Base-by-base conservation (phyloP, 2,329 filamentous ascomycete genomes). In the Ceratocystis huliohia region DNA sequence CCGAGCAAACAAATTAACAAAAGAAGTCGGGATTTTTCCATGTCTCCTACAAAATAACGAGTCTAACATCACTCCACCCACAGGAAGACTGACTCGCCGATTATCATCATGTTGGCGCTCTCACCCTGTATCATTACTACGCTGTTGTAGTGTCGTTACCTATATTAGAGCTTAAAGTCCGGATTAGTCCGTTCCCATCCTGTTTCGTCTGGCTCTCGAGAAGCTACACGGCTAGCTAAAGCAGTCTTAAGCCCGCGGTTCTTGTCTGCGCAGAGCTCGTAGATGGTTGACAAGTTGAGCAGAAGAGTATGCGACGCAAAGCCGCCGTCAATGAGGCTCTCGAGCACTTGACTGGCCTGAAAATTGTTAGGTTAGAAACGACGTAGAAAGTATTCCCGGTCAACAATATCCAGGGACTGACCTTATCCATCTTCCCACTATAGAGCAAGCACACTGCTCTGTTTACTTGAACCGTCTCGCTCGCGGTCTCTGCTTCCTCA, bases 231-330 rank as follows among this genome's bases (percentile, higher is more conserved):
- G 71, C 91, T 88, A 1, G 88, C 86, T 20, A 97, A 78, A 30
- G 78, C 79, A 37, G 83, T 75, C 79, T 97, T 97, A 71, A 88
- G 75, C 13, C 81, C 81, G 62, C 83, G 79, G 53, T 89, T 84
- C 69, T 83, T 82, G 71, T 97, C 92, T 0, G 89, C 92, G 73
- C 89, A 94, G 6, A 97, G 81, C 75, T 97, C 94, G 73, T 96
- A 97, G 71, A 96, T 84, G 0, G 93, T 97, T 10, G 87, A 85
- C 13, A 99, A 76, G 73, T 97, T 97, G 76, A 96, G 96, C 0
- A 95, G 83, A 1, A 96, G 77, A 0, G 89, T 89, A 69, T 89
- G 86, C 67, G 93, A 96, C 0, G 84, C 83, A 50, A 84, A 78
- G 1, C 85, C 83, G 0, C 78, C 74, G 2, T 84, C 79, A 0